Base-by-base conservation (phyloP, 2,329 filamentous ascomycete genomes). In the Verticillium albo-atrum region DNA sequence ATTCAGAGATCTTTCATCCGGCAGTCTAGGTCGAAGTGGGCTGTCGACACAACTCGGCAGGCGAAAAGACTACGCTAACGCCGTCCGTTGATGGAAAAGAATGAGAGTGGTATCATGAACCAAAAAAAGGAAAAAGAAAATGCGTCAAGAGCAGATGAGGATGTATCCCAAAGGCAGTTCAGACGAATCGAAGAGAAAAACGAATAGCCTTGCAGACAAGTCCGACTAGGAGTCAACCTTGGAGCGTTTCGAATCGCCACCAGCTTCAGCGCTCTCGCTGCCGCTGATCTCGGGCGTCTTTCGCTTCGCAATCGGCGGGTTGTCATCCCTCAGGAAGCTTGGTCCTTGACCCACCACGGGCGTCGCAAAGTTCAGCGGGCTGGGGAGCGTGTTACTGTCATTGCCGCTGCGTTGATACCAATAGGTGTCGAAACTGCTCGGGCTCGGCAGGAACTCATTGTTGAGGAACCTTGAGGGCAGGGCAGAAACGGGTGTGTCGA, bases 291-390 rank as follows among this genome's bases (percentile, higher is more conserved):
- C 83, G 1, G 82, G 82, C 60, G 82, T 86, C 72, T 86, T 86
- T 61, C 83, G 74, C 70, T 86, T 86, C n/a, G 74, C 69, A 0
- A 73, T 61, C 20, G 66, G 66, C 26, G 63, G 57, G 55, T 71
- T 70, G 27, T 88, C 85, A 23, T 88, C 85, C 60, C 84, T 76
- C 58, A 88, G 66, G 65, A 89, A 89, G 60, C 84, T 87, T 3
- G 86, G 86, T 2, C 86, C 86, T 1, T 80, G 82, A 2, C 80
- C 82, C 2, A 82, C 81, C 2, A 88, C 78, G 0, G 95, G 95
- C 1, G 95, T 98, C 34, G 91, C 90, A 74, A 97, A 97, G 62
- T 93, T 96, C 64, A 98, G 77, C 10, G 95, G 95, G 71, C 92
- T 97, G 0, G 93, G 93, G 55, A 98, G 80, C 65, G 96, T 95